These are phyloP conservation scores for Trichoderma sp. DNA, from an alignment of 2,329 filamentous ascomycete genomes.

Conservation along the genomic window DNA sequence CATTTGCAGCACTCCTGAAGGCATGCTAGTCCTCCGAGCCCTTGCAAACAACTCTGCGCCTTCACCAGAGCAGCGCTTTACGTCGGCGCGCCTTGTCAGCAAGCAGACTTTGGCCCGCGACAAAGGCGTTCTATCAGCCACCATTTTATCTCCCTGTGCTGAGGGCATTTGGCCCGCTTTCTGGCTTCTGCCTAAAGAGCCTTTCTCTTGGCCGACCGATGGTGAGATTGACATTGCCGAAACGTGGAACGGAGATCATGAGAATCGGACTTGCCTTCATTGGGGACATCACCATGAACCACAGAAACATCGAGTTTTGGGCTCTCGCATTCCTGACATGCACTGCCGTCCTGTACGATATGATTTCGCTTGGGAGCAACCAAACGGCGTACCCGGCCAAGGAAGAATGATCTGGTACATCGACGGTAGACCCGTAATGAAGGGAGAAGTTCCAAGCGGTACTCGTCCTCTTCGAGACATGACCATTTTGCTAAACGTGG, in stretches of 20 bases:
- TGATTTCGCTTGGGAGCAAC: slow-evolving; percentile 55
- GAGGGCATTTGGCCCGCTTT: slow-evolving; percentile 60
- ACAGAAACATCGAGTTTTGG: slow-evolving; percentile 54
- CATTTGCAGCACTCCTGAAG: slow-evolving; percentile 41
- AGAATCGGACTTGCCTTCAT: slow-evolving; percentile 57
- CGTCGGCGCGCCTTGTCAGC: slow-evolving; percentile 54
- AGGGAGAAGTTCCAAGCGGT: slow-evolving; percentile 48
- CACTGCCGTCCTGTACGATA: slow-evolving; percentile 46
- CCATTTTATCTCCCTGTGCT: slow-evolving; percentile 51
- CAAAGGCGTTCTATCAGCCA: slow-evolving; percentile 51
- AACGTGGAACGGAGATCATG: slow-evolving; percentile 56
- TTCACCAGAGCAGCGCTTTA: slow-evolving; percentile 45
- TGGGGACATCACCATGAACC: slow-evolving; percentile 57
- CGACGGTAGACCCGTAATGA: slow-evolving; percentile 57
- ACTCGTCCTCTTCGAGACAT: slow-evolving; percentile 55
- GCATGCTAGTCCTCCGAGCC: slow-evolving; percentile 52
- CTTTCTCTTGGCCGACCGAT: slow-evolving; percentile 57
- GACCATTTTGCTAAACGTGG: slow-evolving; percentile 57
- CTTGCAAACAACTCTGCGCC: slow-evolving; percentile 37
- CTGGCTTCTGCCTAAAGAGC: slow-evolving; percentile 57
- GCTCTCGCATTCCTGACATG: slow-evolving; percentile 50
- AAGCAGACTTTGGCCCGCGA: slow-evolving; percentile 49
- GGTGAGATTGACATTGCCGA: slow-evolving; percentile 61
- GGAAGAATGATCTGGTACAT: slow-evolving; percentile 58
- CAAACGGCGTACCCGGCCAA: slow-evolving; percentile 42